Evolutionary conservation across 139 green algal genomes (phyloP), one percentile per base, ranked within the genome.

Genomic region (Picochlorum sp.): DNA sequence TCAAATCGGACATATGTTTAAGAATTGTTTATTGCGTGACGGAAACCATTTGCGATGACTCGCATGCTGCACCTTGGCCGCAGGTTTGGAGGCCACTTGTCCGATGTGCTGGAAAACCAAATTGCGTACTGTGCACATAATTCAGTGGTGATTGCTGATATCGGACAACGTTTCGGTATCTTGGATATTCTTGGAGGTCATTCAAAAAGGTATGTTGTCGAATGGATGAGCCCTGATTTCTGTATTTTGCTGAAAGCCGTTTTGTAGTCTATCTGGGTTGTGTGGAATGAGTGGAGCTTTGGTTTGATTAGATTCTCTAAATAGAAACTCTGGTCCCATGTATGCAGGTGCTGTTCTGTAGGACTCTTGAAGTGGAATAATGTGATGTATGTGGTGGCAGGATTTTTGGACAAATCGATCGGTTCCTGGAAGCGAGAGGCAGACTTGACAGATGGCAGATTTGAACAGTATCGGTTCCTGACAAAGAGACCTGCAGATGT

Each of bases 401-500:
- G 7, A 24, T 45, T 45, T 45, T 45, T 16, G 39, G n/a, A 16
- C n/a, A 16, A 24, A 5, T 18, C 39, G 39, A 45, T 45, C 16
- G 39, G 39, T 45, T 25, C 16, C 16, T 25, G 39, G n/a, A 18
- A 24, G 39, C 39, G 20, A 24, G 39, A 24, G n/a, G n/a, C 16
- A 18, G 20, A 45, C 16, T 45, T 16, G 39, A 24, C 39, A 24
- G 39, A 18, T 18, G 39, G 20, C 16, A 14, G 36, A 18, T 50
- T 61, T 35, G 22, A 41, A 29, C 32, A 57, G 13, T 18, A 39
- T 35, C 57, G 57, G n/a, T 36, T 28, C 2, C 33, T 72, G 26
- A 51, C 37, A 41, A 72, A 72, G 29, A 56, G 64, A 4, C 64
- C 64, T 5, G 64, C 64, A n/a, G 64, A 72, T 4, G 47, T 67